Base-by-base conservation (phyloP, 106 monocot species). In the Alisma plantagoaquatica region DNA sequence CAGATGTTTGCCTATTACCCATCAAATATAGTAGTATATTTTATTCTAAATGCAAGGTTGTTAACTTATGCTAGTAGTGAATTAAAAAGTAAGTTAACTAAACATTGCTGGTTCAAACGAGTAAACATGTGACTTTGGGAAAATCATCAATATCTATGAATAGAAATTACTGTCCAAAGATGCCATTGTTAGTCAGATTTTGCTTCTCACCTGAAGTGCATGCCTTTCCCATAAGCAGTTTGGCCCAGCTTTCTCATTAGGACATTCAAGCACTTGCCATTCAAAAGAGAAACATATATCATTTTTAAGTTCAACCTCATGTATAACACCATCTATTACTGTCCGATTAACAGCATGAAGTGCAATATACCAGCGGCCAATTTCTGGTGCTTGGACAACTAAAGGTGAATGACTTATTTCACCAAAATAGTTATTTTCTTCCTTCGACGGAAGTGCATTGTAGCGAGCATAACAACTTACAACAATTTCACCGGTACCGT, bases 311-410 rank as follows among this genome's bases (percentile, higher is more conserved):
- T 43, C 43, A 21, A 21, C 46, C 49, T 60, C 33, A 51, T 61
- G 30, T 5, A 32, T 24, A 41, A n/a, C 30, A 31, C 23, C 32
- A 61, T 73, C 73, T 53, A 46, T 25, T 31, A 54, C 53, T 59
- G 68, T 81, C 58, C 57, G 59, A 35, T 73, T 96, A 51, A 74
- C 41, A 46, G 62, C 70, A 53, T 82, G 61, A 59, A 96, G 16
- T 50, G 71, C 64, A 70, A 89, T 69, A 33, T 73, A 89, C 89
- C 89, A 89, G 2, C 70, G 69, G 35, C 96, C 84, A 59, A 77
- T 71, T 71, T 69, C 61, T 32, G 89, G 89, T 3, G 56, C 73
- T 15, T 71, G 76, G 11, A 89, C 57, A 68, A 75, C 35, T 65
- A 89, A 68, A 35, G 75, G 67, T 23, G 31, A 20, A 43, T 41